Evolutionary conservation across 257 asterid genomes (phyloP), one percentile per base, ranked within the genome.

Genomic region (Solanum verrucosum): DNA sequence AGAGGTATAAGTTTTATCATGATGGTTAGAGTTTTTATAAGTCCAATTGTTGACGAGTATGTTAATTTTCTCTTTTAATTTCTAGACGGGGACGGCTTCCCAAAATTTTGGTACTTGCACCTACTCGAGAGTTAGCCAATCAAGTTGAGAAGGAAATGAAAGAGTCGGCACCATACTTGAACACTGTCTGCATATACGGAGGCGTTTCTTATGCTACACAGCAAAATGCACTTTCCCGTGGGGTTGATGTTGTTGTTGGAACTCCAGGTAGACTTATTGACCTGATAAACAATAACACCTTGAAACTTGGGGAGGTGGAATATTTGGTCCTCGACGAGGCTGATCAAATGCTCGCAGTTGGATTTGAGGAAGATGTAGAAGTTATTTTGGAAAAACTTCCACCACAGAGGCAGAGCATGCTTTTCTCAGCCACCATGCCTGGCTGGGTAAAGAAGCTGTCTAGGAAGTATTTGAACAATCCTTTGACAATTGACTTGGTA

Each of bases 331-430:
- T 97, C 29, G 99, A 97, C 84, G 99, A 97, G 92, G 99, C 99
- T 14, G 98, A 96, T 94, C 99, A 96, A 91, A 97, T 97, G 99
- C 99, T 97, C 89, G 99, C 99, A 25, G 99, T 97, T 90, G 99
- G 99, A 83, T 97, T 97, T 92, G 99, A 97, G 91, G 98, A 97
- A 91, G 99, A 93, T 44, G 99, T 97, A 25, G 99, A 97, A 89
- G 77, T 86, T 71, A 97, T 97, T 89, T 87, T 97, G 87, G 92
- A 92, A 88, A 93, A 89, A 88, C 95, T 96, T 89, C 99, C 98
- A 68, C 68, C 94, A 60, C 31, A 92, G 93, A 91, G 99, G 92
- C 99, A 97, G 94, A 96, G 94, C 94, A 97, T 97, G 99, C 99
- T 97, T 89, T 97, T 97, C 85, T 97, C 99, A 14, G 99, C 99